Base-by-base conservation (phyloP, 2,329 filamentous ascomycete species). In the Chrysoporthe deuterocubensis region DNA sequence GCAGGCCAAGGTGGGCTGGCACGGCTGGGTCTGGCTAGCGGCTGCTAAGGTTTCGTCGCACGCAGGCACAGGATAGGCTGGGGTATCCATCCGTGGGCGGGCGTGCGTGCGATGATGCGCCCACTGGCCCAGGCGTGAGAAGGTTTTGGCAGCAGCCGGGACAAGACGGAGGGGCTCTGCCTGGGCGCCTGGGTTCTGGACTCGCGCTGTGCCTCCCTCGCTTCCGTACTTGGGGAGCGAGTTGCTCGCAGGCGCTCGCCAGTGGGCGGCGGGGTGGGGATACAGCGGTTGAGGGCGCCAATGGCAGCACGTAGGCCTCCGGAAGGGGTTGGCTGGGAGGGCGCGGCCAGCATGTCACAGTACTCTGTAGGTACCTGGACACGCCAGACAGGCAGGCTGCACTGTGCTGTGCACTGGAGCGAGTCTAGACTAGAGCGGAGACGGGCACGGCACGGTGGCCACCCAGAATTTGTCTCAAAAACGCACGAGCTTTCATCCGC, bases 391-490 rank as follows among this genome's bases (percentile, higher is more conserved):
- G 54, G 52, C 3, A 14, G 48, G 21, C n/a, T 60, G 37, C 37
- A 40, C 57, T 60, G 37, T 26, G 40, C 34, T 58, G 34, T 26
- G 34, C 56, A 58, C 56, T 43, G 37, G 11, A 26, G 26, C 26
- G 57, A 60, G 57, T 43, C 57, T 60, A 60, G 57, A 44, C 57
- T 40, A 60, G 18, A 26, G 32, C 57, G 40, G 57, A 60, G 57
- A 40, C 37, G 14, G 26, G 18, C 34, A 58, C 34, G 56, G n/a
- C 56, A 58, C 56, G n/a, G 56, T 40, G 34, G 56, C 16, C 32
- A 21, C 56, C 37, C 40, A 26, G 18, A 58, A 42, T 37, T 42
- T 58, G 56, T 21, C 16, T 34, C n/a, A 9, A 42, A 42, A 58
- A 37, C 56, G 34, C 56, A 50, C 13, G n/a, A 13, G 14, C 14